Percentiles rank a stretch among this genome's conserved stretches.
Conservation (phyloP, 768 basidiomycete genomes). For the Chiua virens region DNA sequence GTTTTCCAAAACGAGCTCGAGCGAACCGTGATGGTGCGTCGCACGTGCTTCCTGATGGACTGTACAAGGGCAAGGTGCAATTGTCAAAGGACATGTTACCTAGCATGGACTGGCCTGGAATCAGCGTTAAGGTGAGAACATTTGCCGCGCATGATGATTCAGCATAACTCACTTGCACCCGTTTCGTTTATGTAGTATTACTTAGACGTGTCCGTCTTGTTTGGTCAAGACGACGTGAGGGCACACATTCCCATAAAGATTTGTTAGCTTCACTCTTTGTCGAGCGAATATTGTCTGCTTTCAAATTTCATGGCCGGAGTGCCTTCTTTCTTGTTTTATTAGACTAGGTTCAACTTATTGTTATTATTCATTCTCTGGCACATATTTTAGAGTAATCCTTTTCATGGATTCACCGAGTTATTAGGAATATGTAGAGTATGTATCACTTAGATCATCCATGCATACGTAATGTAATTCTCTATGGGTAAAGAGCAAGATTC, state of each 20-base stretch:
- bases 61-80: slow-evolving; percentile 58
- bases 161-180: slow-evolving; percentile 2
- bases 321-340: neutral
- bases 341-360: neutral
- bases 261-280: slow-evolving; percentile 32
- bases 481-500: too few species aligned
- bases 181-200: slow-evolving; percentile 53
- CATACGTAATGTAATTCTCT: neutral
- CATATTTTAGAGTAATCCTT: slow-evolving; percentile 2
- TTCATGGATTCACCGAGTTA: neutral
- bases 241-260: slow-evolving; percentile 64
- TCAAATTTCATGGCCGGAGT: neutral
- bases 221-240: slow-evolving; percentile 61
- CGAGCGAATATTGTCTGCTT: neutral
- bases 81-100: slow-evolving; percentile 62
- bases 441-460: neutral
- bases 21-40: slow-evolving; percentile 46
- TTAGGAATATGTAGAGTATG: slow-evolving; percentile 7
- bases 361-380: neutral
- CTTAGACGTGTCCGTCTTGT: slow-evolving; percentile 65
- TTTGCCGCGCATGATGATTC: slow-evolving; percentile 7
- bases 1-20: slow-evolving; percentile 68
- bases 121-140: slow-evolving; percentile 61
- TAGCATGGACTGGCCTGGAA: slow-evolving; percentile 62
- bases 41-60: slow-evolving; percentile 62